Base-by-base conservation (phyloP, 345 rosid species). In the Salix caprea region DNA sequence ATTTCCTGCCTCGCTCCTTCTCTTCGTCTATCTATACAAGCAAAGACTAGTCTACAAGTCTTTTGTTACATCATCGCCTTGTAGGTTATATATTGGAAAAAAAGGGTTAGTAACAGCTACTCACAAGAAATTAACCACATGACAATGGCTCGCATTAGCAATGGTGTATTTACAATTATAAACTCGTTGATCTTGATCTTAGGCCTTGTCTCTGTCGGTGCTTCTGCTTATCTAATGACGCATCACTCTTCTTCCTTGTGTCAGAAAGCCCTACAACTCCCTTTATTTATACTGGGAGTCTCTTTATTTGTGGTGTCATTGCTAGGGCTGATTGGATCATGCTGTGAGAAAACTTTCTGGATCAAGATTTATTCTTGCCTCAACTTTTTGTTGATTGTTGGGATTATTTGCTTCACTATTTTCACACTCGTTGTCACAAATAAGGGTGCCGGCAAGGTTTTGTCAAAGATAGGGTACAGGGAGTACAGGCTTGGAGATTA, bases 341-440 rank as follows among this genome's bases (percentile, higher is more conserved):
- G 76, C 48, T 80, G 76, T 24, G 69, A 74, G 30, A 48, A 78
- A 13, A 73, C 71, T 36, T 39, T 39, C n/a, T 44, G 82, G 60
- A 48, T 86, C 14, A 18, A 67, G 56, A 24, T 82, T 13, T 84
- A 84, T 70, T 67, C 77, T 21, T 30, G 75, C 6, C 50, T 82
- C 15, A 64, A 75, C 77, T 74, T 86, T 50, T 24, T 74, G 7
- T 44, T 78, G 66, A 71, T 84, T 11, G 19, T 84, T 7, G 81
- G 77, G 23, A 46, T 86, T 8, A 2, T 76, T 4, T 75, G 36
- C 1, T 76, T 78, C 73, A 79, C 82, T 15, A 60, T 77, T 1
- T 84, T 86, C 21, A 23, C 73, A 0, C 44, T 84, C n/a, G n/a
- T 77, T 32, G 82, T 86, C 18, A 86, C 87, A 4, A 84, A 86